Conservation (phyloP, 495 filamentous ascomycete species). For the Alectoria sarmentosa region DNA sequence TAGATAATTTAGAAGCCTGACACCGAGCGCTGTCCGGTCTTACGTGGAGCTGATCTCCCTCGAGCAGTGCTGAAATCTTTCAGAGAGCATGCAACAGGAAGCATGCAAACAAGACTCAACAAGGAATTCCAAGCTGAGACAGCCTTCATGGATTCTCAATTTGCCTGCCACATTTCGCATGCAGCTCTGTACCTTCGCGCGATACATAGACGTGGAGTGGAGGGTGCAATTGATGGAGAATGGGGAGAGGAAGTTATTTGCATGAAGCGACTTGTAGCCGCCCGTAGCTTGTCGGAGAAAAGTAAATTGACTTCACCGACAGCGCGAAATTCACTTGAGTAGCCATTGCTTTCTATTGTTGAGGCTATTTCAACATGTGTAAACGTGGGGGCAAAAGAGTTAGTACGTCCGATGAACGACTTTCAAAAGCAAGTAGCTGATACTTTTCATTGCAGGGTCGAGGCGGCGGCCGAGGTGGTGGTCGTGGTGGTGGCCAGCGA, state of each 20-base stretch:
- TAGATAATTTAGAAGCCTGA: background rate
- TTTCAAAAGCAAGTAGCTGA: background rate
- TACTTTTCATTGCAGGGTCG: slow-evolving; percentile 13
- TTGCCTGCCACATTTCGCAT: background rate
- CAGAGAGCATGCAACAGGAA: background rate
- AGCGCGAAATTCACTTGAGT: slow-evolving; percentile 4
- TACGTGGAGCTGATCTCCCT: background rate
- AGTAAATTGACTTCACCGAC: background rate
- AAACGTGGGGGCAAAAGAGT: slow-evolving; percentile 34
- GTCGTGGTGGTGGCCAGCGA: slow-evolving; percentile 28
- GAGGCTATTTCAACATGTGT: slow-evolving; percentile 25
- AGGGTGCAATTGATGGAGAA: background rate
- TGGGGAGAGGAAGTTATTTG: background rate
- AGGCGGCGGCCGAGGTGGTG: slow-evolving; percentile 29
- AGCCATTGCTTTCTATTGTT: background rate
- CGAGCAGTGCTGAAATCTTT: background rate
- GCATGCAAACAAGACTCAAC: background rate
- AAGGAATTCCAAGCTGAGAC: background rate
- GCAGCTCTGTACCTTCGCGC: background rate
- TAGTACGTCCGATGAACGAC: slow-evolving; percentile 19
- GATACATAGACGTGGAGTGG: too few relatives aligned
- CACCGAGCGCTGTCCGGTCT: background rate
- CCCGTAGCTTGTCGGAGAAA: background rate
- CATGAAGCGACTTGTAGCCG: background rate
- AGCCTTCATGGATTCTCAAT: background rate